Percentiles rank a stretch among this genome's conserved stretches.
Evolutionary conservation across 495 filamentous ascomycete species (phyloP).

Genomic region (Daldinia vernicosa): DNA sequence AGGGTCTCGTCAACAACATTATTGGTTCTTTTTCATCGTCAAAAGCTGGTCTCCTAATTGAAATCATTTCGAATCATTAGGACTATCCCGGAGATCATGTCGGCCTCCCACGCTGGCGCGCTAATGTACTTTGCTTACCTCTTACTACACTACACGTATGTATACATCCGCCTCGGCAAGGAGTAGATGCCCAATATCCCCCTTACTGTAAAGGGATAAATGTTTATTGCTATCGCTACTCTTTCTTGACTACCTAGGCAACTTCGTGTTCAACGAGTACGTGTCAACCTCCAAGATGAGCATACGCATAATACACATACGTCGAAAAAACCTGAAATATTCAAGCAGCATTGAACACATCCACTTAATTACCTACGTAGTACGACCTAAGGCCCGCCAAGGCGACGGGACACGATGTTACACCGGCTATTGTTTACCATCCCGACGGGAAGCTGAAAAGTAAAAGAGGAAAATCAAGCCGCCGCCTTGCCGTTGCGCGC

Average conservation of each 20-base stretch:
- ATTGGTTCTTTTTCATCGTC: too few relatives aligned
- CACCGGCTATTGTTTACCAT: conserved; percentile 37
- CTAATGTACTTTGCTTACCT: background rate
- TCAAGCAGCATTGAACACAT: background rate
- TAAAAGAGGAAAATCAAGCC: background rate
- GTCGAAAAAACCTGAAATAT: background rate
- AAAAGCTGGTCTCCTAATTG: too few relatives aligned
- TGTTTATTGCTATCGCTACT: background rate
- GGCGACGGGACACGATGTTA: conserved; percentile 24
- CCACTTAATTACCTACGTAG: background rate
- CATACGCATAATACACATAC: background rate
- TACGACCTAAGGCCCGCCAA: conserved; percentile 1
- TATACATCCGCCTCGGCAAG: background rate
- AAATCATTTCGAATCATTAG: too few relatives aligned
- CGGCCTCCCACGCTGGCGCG: too few relatives aligned
- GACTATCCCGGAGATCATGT: too few relatives aligned
- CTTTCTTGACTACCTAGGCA: background rate
- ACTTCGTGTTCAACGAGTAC: background rate
- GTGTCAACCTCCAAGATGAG: background rate
- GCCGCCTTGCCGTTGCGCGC: conserved; percentile 25
- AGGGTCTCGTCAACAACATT: too few relatives aligned
- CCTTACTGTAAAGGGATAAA: background rate
- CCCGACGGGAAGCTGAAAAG: conserved; percentile 28
- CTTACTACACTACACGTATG: background rate
- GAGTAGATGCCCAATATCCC: background rate